Base-by-base conservation (phyloP, 257 asterid genomes). In the Apocynum venetum region DNA sequence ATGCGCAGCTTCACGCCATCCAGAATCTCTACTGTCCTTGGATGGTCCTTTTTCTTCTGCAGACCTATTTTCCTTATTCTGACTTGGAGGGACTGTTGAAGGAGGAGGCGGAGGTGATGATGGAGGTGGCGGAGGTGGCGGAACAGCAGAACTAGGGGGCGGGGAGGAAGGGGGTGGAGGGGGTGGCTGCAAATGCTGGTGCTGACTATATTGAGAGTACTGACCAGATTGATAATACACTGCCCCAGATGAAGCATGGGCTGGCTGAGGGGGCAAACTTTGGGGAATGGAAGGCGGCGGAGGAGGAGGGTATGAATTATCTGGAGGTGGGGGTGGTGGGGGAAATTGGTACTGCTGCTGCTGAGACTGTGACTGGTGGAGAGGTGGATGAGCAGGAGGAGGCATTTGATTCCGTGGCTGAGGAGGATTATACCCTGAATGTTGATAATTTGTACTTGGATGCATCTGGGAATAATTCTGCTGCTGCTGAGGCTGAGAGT, bases 241-340 rank as follows among this genome's bases (percentile, higher is more conserved):
- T 76, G 83, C 66, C 52, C 80, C 64, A 46, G 83, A 76, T 19
- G 82, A 80, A 77, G 81, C 75, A 6, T 83, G 84, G 17, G 63
- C 73, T 19, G 82, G 69, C 83, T 86, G 94, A 57, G 92, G 80
- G 44, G 82, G 78, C 43, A 77, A 13, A 40, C 55, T 47, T 71
- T 71, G 75, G 25, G 75, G 75, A 25, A 49, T 20, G 7, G 85
- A 79, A 40, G 92, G 88, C 2, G 92, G 90, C 48, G 92, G 87
- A 41, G 92, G 77, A 60, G 90, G 96, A 71, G 90, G 96, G 73
- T 82, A 89, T n/a, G 97, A 86, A 65, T 89, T 86, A 70, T 91
- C 97, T 8, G 88, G 91, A 1, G 91, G 96, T 0, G 97, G 98
- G 0, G 98, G 97, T 0, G 94, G 93, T 0, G 93, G 96, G 49